Conservation (phyloP, 2,329 filamentous ascomycete species). For the Cladophialophora bantiana region DNA sequence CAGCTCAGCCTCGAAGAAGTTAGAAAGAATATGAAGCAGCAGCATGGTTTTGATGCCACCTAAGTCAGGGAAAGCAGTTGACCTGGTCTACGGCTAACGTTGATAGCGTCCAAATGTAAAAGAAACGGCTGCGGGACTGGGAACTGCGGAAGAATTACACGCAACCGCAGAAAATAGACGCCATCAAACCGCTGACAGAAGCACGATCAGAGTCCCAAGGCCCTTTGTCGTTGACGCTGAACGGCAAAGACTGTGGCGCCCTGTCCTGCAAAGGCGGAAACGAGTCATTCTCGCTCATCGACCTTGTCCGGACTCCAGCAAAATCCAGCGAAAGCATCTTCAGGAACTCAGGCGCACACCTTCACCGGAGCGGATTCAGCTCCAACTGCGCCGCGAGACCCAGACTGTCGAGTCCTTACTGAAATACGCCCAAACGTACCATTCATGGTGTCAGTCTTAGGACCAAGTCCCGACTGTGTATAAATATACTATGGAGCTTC, state of each 20-base stretch:
- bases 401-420: conserved; percentile 1
- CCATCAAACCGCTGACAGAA: not conserved
- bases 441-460: conserved; percentile 7
- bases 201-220: not conserved
- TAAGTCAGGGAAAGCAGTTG: not conserved
- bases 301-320: not conserved
- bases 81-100: not conserved
- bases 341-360: not conserved
- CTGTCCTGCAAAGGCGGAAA: not conserved
- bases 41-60: conserved; percentile 16
- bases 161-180: conserved; percentile 6
- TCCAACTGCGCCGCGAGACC: not conserved
- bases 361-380: not conserved
- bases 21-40: conserved; percentile 4
- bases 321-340: not conserved
- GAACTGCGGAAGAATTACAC: conserved; percentile 15
- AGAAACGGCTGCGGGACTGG: conserved; percentile 14
- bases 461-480: not conserved
- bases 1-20: conserved; percentile 9
- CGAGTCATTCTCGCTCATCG: not conserved
- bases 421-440: not conserved
- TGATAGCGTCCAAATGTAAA: conserved; percentile 17
- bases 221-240: not conserved
- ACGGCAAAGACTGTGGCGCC: conserved; percentile 6
- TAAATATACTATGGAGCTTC: not conserved